Evolutionary conservation across 345 rosid genomes (phyloP).

Genomic region (Hibiscus tridactylites): DNA sequence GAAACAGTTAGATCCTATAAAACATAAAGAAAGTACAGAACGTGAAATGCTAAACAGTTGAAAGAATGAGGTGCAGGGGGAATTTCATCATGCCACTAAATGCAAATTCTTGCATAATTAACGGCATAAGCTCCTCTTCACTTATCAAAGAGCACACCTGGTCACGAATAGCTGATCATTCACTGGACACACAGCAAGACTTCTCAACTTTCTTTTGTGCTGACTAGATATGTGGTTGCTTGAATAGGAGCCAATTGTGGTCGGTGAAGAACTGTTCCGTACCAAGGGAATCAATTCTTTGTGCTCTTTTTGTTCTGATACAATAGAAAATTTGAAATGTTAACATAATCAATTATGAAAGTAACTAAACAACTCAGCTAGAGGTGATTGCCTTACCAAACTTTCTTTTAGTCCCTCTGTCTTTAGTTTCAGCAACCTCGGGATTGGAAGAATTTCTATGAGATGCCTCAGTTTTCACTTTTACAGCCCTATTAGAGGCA

Average conservation of each 20-base stretch:
- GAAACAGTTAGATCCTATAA: conserved; percentile 17
- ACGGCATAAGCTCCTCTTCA: not conserved
- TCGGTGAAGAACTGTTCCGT: conserved; percentile 42
- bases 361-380: not conserved
- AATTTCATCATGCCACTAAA: not conserved
- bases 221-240: conserved; percentile 72
- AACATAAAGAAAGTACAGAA: not conserved
- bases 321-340: conserved; percentile 1
- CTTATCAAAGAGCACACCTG: conserved; percentile 34
- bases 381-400: conserved; percentile 34
- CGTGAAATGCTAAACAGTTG: not conserved
- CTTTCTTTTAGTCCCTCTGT: conserved; percentile 62
- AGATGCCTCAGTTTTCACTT: conserved; percentile 36
- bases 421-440: conserved; percentile 31
- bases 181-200: conserved; percentile 62
- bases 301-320: conserved; percentile 67
- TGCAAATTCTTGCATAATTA: not conserved
- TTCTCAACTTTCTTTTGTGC: conserved; percentile 91
- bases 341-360: conserved; percentile 10
- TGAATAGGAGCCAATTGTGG: conserved; percentile 40
- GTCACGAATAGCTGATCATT: conserved; percentile 79
- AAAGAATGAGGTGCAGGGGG: not conserved
- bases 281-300: conserved; percentile 67
- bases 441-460: conserved; percentile 20
- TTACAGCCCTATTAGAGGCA: conserved; percentile 19